Conservation (phyloP, 345 rosid species). For the Hibiscus mutabilis region DNA sequence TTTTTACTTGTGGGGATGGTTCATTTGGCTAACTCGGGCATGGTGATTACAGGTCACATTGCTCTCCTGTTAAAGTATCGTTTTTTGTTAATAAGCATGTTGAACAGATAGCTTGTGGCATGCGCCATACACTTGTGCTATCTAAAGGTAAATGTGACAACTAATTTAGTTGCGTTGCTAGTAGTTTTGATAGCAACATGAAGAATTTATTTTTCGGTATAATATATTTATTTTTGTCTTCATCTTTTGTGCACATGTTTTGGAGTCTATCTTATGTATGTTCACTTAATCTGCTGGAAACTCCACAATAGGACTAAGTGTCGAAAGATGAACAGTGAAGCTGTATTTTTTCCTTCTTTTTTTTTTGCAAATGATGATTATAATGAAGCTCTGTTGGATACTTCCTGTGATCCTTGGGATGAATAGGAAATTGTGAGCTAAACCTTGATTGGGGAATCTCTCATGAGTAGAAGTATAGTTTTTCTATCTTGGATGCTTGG, state of each 20-base stretch:
- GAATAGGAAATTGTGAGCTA: background rate
- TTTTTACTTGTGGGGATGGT: slow-evolving; percentile 86
- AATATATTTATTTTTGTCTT: background rate
- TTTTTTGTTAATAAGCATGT: slow-evolving; percentile 50
- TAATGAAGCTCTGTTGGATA: slow-evolving; percentile 10
- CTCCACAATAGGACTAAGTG: too few relatives aligned
- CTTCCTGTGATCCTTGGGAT: background rate
- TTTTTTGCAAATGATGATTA: background rate
- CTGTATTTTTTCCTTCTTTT: background rate
- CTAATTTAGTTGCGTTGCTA: background rate
- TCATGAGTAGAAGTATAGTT: background rate
- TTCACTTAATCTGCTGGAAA: background rate
- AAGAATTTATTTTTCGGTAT: background rate
- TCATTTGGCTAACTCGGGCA: slow-evolving; percentile 96
- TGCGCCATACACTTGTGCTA: slow-evolving; percentile 91
- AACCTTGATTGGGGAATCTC: background rate
- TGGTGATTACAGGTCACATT: slow-evolving; percentile 50
- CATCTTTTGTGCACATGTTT: background rate
- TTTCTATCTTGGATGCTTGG: background rate
- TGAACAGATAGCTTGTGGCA: slow-evolving; percentile 68
- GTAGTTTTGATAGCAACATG: background rate
- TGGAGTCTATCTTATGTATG: background rate
- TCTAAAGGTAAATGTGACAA: slow-evolving; percentile 43
- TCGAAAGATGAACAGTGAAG: background rate
- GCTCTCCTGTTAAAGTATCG: slow-evolving; percentile 51